phyloP scores from a whole-genome alignment of 2,329 filamentous ascomycete genomes.

The Cladosporium sp. region DNA sequence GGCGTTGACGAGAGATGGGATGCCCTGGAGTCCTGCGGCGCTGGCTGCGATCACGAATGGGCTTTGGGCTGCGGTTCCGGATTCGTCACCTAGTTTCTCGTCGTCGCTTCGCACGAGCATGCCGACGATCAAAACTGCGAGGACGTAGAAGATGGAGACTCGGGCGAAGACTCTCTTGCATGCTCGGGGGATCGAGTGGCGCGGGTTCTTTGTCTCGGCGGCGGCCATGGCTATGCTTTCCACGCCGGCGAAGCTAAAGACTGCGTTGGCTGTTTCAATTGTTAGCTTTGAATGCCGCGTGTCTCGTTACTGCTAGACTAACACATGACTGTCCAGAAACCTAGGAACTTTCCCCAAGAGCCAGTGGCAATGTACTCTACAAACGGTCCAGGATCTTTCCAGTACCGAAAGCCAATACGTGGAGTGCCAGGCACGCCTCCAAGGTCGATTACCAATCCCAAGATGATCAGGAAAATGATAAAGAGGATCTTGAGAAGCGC shows the following conservation, averaged over 20 bases:
- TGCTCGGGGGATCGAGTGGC: conserved; percentile 26
- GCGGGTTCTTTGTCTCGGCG: conserved; percentile 29
- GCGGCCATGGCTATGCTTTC: conserved; percentile 30
- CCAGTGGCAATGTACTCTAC: conserved; percentile 40
- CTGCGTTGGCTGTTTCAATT: conserved; percentile 16
- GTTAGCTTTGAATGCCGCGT: not conserved
- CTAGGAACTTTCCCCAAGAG: conserved; percentile 42
- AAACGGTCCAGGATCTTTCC: conserved; percentile 46
- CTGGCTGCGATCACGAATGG: conserved; percentile 61
- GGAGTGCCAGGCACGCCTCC: conserved; percentile 43
- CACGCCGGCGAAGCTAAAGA: conserved; percentile 28
- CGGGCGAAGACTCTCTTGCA: conserved; percentile 28
- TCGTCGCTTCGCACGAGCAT: conserved; percentile 44
- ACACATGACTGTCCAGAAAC: conserved; percentile 38
- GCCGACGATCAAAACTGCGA: conserved; percentile 40
- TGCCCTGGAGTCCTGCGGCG: conserved; percentile 58
- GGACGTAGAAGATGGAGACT: conserved; percentile 41
- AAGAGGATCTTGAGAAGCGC: conserved; percentile 47
- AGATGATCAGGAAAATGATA: conserved; percentile 46
- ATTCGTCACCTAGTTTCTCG: conserved; percentile 31
- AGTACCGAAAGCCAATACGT: conserved; percentile 48
- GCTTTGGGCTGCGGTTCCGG: conserved; percentile 43
- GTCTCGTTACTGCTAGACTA: not conserved
- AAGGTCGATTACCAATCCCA: conserved; percentile 46
- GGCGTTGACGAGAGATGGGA: conserved; percentile 67